phyloP scores from a whole-genome alignment of 2,329 filamentous ascomycete species.

The Pyrenochaeta sp. region DNA sequence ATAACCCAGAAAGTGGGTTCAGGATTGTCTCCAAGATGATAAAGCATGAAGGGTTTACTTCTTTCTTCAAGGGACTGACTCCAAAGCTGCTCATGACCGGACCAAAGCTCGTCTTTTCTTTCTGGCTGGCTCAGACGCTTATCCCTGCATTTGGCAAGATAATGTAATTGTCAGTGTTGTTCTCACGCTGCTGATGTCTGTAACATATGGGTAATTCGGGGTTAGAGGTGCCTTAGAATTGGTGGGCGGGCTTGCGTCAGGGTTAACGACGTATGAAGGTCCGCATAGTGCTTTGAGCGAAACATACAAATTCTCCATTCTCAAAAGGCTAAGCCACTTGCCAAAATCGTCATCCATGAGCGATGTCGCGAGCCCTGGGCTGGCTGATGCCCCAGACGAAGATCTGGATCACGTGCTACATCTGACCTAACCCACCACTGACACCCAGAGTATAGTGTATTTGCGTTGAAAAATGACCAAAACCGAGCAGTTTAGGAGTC shows the following conservation, averaged over 20 bases:
- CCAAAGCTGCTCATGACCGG: slow-evolving; percentile 99
- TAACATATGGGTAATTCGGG: slow-evolving; percentile 37
- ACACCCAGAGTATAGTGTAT: neutral
- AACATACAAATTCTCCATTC: slow-evolving; percentile 40
- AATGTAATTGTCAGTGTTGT: slow-evolving; percentile 53
- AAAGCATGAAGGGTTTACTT: slow-evolving; percentile 81
- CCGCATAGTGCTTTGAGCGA: slow-evolving; percentile 15
- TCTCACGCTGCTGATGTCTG: slow-evolving; percentile 27
- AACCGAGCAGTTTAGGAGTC: slow-evolving; percentile 1
- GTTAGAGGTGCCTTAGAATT: slow-evolving; percentile 24
- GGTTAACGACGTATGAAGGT: slow-evolving; percentile 20
- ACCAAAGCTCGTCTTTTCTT: slow-evolving; percentile 98
- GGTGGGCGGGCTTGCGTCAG: slow-evolving; percentile 24
- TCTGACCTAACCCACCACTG: neutral
- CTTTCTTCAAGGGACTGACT: slow-evolving; percentile 97
- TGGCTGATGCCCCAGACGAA: neutral
- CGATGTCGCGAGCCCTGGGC: slow-evolving; percentile 6
- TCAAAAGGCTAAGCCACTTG: neutral
- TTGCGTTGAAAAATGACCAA: neutral
- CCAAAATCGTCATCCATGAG: neutral
- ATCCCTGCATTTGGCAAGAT: slow-evolving; percentile 89
- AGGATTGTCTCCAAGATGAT: slow-evolving; percentile 92
- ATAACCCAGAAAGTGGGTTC: slow-evolving; percentile 95
- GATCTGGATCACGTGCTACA: neutral
- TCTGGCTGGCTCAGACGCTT: slow-evolving; percentile 98